Percentiles rank a stretch among this genome's conserved stretches.
These are phyloP conservation scores for Myxozyma lipomycoides DNA, from an alignment of 805 yeast species.

Conservation along the genomic window DNA sequence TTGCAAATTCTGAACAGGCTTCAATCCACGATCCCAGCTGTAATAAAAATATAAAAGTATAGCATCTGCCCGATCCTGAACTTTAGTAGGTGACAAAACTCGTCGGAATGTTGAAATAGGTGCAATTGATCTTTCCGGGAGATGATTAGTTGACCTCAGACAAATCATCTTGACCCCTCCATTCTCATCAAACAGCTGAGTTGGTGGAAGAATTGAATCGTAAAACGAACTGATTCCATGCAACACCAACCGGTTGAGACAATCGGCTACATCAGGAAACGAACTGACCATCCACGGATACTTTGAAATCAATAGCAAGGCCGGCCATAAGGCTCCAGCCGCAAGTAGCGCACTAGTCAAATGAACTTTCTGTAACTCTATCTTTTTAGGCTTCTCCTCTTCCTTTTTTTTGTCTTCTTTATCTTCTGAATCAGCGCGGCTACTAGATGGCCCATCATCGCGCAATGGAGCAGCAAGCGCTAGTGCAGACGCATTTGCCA, in stretches of 20 bases:
- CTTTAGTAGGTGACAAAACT: conserved; percentile 20
- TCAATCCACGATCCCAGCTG: conserved; percentile 49
- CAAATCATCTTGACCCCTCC: conserved; percentile 6
- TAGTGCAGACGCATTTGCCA: conserved; percentile 69
- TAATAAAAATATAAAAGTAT: conserved; percentile 21
- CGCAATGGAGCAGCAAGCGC: conserved; percentile 83
- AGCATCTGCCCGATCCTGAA: conserved; percentile 16
- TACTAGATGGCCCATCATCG: conserved; percentile 43
- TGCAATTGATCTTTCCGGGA: conserved; percentile 1
- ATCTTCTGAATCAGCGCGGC: conserved; percentile 35
- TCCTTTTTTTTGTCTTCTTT: conserved; percentile 8
- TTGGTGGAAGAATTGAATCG: conserved; percentile 8
- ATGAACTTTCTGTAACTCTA: conserved; percentile 40
- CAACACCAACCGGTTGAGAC: conserved; percentile 50
- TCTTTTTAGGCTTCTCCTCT: conserved; percentile 6
- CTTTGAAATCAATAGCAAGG: conserved; percentile 53
- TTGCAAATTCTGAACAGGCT: conserved; percentile 39
- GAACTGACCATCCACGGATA: conserved; percentile 60
- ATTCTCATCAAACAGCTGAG: neutral
- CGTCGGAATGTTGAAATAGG: conserved; percentile 12
- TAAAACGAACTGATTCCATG: conserved; percentile 50
- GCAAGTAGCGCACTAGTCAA: conserved; percentile 53
- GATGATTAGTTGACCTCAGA: too few relatives aligned
- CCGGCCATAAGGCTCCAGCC: conserved; percentile 60
- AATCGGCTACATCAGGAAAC: conserved; percentile 47